Base-by-base conservation (phyloP, 768 basidiomycete species). In the Ramaria rubella region DNA sequence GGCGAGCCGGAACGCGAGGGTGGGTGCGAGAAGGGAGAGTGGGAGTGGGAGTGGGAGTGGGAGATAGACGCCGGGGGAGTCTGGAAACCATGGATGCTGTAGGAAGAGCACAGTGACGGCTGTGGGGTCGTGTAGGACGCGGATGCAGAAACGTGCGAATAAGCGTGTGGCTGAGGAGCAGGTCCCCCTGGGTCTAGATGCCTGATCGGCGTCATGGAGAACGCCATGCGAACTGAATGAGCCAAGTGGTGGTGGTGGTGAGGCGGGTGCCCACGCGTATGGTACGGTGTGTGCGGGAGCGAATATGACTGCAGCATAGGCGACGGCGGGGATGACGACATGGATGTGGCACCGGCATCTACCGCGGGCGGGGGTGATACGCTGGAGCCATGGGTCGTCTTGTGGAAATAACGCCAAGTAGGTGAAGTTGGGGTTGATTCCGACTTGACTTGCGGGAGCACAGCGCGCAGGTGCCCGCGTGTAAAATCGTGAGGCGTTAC, bases 171-270 rank as follows among this genome's bases (percentile, higher is more conserved):
- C 31, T 70, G 69, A 36, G 73, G 69, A 3, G 74, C 69, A 49
- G 65, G 64, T 42, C 67, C 63, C 58, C 52, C 44, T 50, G 67
- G 60, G 27, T 60, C 63, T 6, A 61, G 58, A 19, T 65, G 58
- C 52, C 79, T 78, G 36, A 92, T 90, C 0, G 90, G 90, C 5
- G 92, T 93, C 89, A 94, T 94, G 3, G 88, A 90, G 61, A 96
- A 96, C 48, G 92, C 93, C 30, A 85, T 76, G 36, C 89, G 83
- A 23, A 95, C 86, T 0, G 86, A 89, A 65, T 90, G 87, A 4
- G 88, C 90, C 34, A 94, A 79, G 64, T 88, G 83, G 58, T 81
- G 78, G 58, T 83, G 80, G 36, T 72, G 73, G 27, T 67, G 62
- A 57, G 60, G 64, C 46, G 52, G 43, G 51, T 57, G 40, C 19